Evolutionary conservation across 768 basidiomycete species (phyloP), one percentile per base, ranked within the genome.

Genomic region (Filobasidium wieringae): DNA sequence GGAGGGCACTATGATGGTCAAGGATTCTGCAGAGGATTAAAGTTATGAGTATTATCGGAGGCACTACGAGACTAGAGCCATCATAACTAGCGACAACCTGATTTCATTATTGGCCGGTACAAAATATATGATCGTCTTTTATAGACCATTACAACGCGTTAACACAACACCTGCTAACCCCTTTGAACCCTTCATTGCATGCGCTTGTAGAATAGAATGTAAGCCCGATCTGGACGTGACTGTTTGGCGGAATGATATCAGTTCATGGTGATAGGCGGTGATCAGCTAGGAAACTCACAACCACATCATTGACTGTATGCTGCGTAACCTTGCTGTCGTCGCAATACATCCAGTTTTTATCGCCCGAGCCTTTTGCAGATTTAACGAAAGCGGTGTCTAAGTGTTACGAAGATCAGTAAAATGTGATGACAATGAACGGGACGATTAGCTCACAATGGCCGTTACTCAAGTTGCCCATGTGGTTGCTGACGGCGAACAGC

Each of bases 401-500:
- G 24, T 11, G 9, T 7, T 9, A n/a, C 41, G 9, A 27, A 32
- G 40, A 31, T 17, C n/a, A 34, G 29, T 17, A n/a, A 7, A 1
- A 19, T 15, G 5, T 7, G 17, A 51, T 51, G 55, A 61, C 31
- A 27, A 22, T 9, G 41, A 52, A 55, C 4, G 39, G 53, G 37
- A 29, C 17, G 19, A 27, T 0, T 9, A 5, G 79, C 90, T 75
- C 66, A 95, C 95, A 99, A 74, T 99, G 95, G 0, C 95, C 95
- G 68, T 87, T 88, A 67, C 84, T 89, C 55, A 99, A 75, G 69
- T 84, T 93, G 1, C 95, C 95, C 72, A 84, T 88, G 75, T 99
- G 95, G 72, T 97, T 96, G 58, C 88, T 93, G 39, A 97, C 91
- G 9, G 80, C 92, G 68, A 95, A 97, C 63, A 97, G 75, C 67